Evolutionary conservation across 768 basidiomycete species (phyloP), one percentile per base, ranked within the genome.

Genomic region (Chalciporus pseudorubinellus): DNA sequence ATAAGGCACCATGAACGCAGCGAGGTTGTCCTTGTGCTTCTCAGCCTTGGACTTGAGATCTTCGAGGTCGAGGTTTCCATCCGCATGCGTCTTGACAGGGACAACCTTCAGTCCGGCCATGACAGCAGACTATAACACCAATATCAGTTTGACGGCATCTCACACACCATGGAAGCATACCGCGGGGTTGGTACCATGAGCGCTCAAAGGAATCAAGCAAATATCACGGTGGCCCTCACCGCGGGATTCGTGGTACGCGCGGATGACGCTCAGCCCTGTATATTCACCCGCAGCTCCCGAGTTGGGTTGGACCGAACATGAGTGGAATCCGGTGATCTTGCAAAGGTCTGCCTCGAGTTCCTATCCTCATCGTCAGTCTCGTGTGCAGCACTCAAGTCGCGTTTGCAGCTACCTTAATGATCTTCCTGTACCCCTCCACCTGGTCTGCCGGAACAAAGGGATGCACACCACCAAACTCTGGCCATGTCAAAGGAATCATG

Each of bases 201-300:
- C 97, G 59, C 92, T 95, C 48, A 95, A 73, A 48, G 97, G 97
- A 60, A 98, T 95, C 46, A 98, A 71, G 66, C 94, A 98, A 44
- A 98, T 81, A 67, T 98, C 82, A 40, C 97, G 84, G 58, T 95
- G 83, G 1, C 76, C 79, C 61, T 98, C 85, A 28, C 89, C 89
- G 19, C 86, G 84, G 47, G 92, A 89, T 65, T 89, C 87, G 63
- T 98, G 93, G 70, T 94, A 99, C 10, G 95, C 95, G 43, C 87
- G 83, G 63, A 99, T 98, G 53, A 98, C 87, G 46, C 82, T 86
- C 19, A 99, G 80, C n/a, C 97, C 97, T 28, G 97, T 82, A 62
- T 95, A 99, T 73, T 99, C 97, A 22, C 97, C 97, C 53, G 94
- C 92, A 16, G 97, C 97, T 39, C 97, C 97, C 13, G 97, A 98